Percentiles rank a stretch among this genome's conserved stretches.
These are phyloP conservation scores for Pleurotus ostreatus DNA, from an alignment of 768 basidiomycete species.

Conservation along the genomic window DNA sequence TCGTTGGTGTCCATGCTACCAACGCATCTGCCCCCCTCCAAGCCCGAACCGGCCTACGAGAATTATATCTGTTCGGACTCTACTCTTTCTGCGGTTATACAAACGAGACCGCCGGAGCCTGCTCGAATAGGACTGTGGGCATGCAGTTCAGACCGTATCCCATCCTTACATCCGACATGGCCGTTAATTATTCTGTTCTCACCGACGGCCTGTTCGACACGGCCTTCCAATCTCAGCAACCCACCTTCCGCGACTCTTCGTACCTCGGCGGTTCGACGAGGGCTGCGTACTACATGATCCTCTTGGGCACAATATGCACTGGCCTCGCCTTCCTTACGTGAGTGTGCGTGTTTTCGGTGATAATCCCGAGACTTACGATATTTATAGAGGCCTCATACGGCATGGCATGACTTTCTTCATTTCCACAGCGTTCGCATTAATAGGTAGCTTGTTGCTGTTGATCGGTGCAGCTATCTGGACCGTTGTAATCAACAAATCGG, in stretches of 20 bases:
- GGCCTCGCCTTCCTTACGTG: slow-evolving; percentile 65
- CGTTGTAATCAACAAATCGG: slow-evolving; percentile 59
- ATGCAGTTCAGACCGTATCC: slow-evolving; percentile 62
- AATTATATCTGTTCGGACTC: slow-evolving; percentile 74
- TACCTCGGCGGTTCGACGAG: slow-evolving; percentile 62
- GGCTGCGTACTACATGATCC: slow-evolving; percentile 72
- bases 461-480: slow-evolving; percentile 79
- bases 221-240: slow-evolving; percentile 17
- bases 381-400: slow-evolving; percentile 59
- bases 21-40: slow-evolving; percentile 63
- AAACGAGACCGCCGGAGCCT: slow-evolving; percentile 59
- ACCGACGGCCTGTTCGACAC: slow-evolving; percentile 49
- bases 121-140: slow-evolving; percentile 58
- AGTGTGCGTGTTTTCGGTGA: slow-evolving; percentile 18
- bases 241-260: slow-evolving; percentile 53
- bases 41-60: slow-evolving; percentile 54
- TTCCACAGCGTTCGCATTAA: slow-evolving; percentile 58
- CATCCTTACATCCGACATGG: slow-evolving; percentile 65
- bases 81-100: slow-evolving; percentile 79
- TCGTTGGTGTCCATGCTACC: slow-evolving; percentile 59
- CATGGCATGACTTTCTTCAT: slow-evolving; percentile 62
- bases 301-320: slow-evolving; percentile 67
- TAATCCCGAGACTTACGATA: no score
- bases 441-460: slow-evolving; percentile 60
- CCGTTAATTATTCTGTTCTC: slow-evolving; percentile 52